Percentiles rank a stretch among this genome's conserved stretches.
phyloP scores from a whole-genome alignment of 805 yeast species.

The Saccharomycopsis guyanensis region DNA sequence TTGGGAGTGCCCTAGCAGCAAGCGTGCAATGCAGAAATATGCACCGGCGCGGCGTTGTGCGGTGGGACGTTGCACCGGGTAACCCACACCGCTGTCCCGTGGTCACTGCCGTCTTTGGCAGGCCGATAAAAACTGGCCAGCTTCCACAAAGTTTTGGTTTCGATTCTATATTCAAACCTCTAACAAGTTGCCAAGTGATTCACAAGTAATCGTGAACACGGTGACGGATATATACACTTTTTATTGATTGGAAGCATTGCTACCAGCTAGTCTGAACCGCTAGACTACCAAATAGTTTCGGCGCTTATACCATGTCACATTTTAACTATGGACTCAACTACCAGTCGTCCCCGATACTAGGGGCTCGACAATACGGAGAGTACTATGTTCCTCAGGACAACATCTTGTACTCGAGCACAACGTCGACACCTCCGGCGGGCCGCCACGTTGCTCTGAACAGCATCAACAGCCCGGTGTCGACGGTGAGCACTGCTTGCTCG shows the following conservation, averaged over 20 bases:
- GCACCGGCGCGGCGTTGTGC: too few relatives aligned
- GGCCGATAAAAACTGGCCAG: not conserved
- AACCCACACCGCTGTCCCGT: too few relatives aligned
- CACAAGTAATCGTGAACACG: too few relatives aligned
- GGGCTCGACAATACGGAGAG: not conserved
- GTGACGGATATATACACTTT: too few relatives aligned
- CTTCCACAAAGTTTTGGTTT: not conserved
- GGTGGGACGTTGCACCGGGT: too few relatives aligned
- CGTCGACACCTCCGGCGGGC: not conserved
- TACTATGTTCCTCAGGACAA: not conserved
- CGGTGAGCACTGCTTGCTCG: not conserved
- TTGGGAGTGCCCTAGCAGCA: not conserved
- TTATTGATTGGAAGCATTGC: too few relatives aligned
- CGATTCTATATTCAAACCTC: not conserved
- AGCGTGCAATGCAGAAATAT: not conserved
- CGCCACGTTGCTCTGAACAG: not conserved
- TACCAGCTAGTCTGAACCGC: too few relatives aligned
- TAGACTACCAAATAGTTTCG: too few relatives aligned
- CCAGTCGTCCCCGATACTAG: not conserved
- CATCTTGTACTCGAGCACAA: not conserved
- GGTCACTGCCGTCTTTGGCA: too few relatives aligned
- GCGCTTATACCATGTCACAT: too few relatives aligned
- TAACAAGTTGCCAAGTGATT: too few relatives aligned
- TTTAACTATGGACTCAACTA: not conserved
- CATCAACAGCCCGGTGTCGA: conserved; percentile 4